A percentile compares a stretch with the other conserved stretches of the same genome.
phyloP scores from a whole-genome alignment of 768 basidiomycete species.

The Chlorophyllum brunneum region DNA sequence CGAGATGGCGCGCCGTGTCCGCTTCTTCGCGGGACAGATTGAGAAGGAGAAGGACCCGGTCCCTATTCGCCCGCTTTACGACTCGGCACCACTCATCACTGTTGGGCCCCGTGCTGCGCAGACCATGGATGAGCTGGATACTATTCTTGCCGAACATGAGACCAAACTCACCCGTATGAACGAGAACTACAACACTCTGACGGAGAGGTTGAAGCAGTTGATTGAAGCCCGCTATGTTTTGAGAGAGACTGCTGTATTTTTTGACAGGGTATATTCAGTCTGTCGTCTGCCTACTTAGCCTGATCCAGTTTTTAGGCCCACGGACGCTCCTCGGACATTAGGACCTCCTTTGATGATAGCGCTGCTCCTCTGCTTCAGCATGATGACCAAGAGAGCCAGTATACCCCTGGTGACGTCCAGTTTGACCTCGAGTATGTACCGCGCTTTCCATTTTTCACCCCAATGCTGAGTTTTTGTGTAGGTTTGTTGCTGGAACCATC shows the following conservation, averaged over 20 bases:
- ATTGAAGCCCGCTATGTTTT: conserved; percentile 94
- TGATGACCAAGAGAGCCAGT: conserved; percentile 78
- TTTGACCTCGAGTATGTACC: conserved; percentile 84
- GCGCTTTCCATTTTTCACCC: neutral
- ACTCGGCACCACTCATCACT: conserved; percentile 82
- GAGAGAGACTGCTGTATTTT: conserved; percentile 94
- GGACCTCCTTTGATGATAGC: conserved; percentile 89
- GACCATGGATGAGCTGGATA: conserved; percentile 90
- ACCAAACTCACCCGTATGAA: conserved; percentile 85
- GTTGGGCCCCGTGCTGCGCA: conserved; percentile 92
- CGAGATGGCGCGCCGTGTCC: conserved; percentile 92
- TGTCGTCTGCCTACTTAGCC: neutral
- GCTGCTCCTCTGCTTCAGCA: conserved; percentile 88
- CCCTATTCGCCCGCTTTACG: conserved; percentile 79
- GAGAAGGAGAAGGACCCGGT: conserved; percentile 81
- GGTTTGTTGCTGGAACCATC: conserved; percentile 95
- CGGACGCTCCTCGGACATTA: conserved; percentile 71
- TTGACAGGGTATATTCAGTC: conserved; percentile 58
- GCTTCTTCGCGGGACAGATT: conserved; percentile 86
- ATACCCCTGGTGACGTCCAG: conserved; percentile 43
- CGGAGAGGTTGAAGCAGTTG: conserved; percentile 81
- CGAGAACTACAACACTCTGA: conserved; percentile 83
- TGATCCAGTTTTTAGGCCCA: conserved; percentile 56
- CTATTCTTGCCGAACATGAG: conserved; percentile 85
- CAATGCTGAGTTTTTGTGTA: conserved; percentile 22